Base-by-base conservation (phyloP, 2,329 filamentous ascomycete species). In the Calonectria ilicicola region DNA sequence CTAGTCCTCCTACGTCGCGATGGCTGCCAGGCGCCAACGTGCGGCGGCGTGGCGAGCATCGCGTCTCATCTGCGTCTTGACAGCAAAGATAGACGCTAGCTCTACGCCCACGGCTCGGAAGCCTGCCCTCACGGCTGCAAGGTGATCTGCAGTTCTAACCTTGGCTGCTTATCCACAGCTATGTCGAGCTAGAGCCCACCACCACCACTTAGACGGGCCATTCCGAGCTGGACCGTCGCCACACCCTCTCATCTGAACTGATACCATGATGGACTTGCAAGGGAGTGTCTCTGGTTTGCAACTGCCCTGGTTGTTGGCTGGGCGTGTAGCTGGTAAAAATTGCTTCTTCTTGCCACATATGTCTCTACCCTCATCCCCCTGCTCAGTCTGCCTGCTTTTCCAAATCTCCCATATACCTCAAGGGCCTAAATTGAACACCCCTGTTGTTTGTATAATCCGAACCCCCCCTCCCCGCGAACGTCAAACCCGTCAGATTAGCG, bases 1-100 rank as follows among this genome's bases (percentile, higher is more conserved):
- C n/a, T 23, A 3, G n/a, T 21, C 63, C 29, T 26, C 40, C 53
- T 66, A 68, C 67, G 26, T 60, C 75, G 76, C 72, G 72, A 66
- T 69, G 74, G 17, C 66, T 44, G 53, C 32, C 49, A 29, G 44
- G 56, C 65, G 49, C 15, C 19, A 6, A 26, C 27, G 9, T n/a
- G 27, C 23, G 12, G 26, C 26, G 9, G 49, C 26, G 58, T 63
- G 58, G 38, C 32, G n/a, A 35, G 58, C 58, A 29, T 29, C 12
- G 23, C 58, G 58, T 63, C 29, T 42, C 40, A 44, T 29, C 58
- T 44, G 3, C 26, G 58, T 19, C 58, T 42, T 35, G 15, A 29
- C 58, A 17, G 9, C 12, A 15, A 44, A 23, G 23, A 26, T 10
- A 29, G 44, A n/a, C 58, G 21, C 35, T 10, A 63, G 23, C 19